A percentile compares a stretch with the other conserved stretches of the same genome.
Evolutionary conservation across 139 green algal genomes (phyloP).

Genomic region (Picochlorum costavermella): DNA sequence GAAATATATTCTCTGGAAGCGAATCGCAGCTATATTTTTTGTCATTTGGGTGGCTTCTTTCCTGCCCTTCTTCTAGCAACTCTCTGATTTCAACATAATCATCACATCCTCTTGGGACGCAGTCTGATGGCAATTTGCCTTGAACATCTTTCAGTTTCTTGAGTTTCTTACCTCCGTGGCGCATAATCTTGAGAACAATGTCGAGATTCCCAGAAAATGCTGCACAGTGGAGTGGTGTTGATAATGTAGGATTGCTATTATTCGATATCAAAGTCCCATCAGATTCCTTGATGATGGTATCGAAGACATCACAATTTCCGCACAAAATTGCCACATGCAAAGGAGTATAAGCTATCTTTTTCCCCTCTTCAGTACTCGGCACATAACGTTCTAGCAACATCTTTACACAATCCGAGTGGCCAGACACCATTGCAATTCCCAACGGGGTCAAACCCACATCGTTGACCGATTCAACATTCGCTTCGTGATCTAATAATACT

Average conservation of each 20-base stretch:
- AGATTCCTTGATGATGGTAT: not conserved
- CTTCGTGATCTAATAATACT: slow-evolving; percentile 4
- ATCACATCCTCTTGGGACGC: not conserved
- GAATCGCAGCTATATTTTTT: too few relatives aligned
- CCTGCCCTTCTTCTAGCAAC: too few relatives aligned
- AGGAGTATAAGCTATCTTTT: not conserved
- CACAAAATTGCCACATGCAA: slow-evolving; percentile 7
- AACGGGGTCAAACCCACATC: not conserved
- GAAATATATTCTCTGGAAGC: too few relatives aligned
- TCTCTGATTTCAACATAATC: too few relatives aligned
- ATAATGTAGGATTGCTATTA: not conserved
- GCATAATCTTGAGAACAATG: slow-evolving; percentile 8
- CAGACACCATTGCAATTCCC: slow-evolving; percentile 4
- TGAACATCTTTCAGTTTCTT: slow-evolving; percentile 4
- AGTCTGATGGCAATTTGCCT: not conserved
- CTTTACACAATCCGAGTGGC: slow-evolving; percentile 6
- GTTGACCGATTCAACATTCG: not conserved
- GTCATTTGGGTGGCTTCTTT: too few relatives aligned
- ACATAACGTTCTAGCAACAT: slow-evolving; percentile 1
- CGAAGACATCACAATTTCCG: not conserved
- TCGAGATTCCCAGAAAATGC: slow-evolving; percentile 3
- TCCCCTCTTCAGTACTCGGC: not conserved
- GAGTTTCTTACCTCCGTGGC: not conserved
- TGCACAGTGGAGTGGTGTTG: slow-evolving; percentile 9
- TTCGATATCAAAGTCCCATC: not conserved